These are phyloP conservation scores for Eucalyptus sideroxylon DNA, from an alignment of 345 rosid genomes.

Conservation along the genomic window DNA sequence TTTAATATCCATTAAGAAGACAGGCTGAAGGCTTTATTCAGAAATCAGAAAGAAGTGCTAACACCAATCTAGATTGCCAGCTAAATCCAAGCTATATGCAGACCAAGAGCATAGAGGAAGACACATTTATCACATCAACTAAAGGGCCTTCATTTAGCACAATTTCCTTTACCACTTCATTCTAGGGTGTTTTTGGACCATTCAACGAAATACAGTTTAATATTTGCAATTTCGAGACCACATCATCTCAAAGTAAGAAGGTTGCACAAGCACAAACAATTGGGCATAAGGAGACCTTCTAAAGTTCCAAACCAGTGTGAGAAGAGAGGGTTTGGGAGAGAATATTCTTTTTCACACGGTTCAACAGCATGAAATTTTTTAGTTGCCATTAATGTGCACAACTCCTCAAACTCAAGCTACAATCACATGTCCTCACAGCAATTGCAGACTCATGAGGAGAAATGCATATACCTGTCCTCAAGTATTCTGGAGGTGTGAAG, in stretches of 20 bases:
- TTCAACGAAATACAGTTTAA: background rate
- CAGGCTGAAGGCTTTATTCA: background rate
- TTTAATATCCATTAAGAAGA: background rate
- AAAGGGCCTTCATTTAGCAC: background rate
- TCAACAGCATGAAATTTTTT: background rate
- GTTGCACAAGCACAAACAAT: background rate
- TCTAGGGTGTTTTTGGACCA: background rate
- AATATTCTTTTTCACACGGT: background rate
- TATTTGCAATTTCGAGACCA: background rate
- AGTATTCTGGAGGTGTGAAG: conserved; percentile 95
- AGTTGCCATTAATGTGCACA: background rate
- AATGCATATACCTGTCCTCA: conserved; percentile 54
- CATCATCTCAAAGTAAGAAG: background rate
- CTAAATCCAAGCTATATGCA: background rate
- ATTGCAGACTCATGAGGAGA: background rate
- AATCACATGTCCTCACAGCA: background rate
- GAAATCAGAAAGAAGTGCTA: background rate
- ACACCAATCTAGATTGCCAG: background rate
- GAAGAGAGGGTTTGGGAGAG: background rate
- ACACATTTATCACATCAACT: background rate
- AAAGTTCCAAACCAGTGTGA: background rate
- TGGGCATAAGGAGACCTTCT: background rate
- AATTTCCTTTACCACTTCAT: background rate
- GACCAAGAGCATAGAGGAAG: background rate
- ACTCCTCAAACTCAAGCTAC: background rate